Evolutionary conservation across 2,329 filamentous ascomycete species (phyloP).

Genomic region (Leptographium galeiforme): DNA sequence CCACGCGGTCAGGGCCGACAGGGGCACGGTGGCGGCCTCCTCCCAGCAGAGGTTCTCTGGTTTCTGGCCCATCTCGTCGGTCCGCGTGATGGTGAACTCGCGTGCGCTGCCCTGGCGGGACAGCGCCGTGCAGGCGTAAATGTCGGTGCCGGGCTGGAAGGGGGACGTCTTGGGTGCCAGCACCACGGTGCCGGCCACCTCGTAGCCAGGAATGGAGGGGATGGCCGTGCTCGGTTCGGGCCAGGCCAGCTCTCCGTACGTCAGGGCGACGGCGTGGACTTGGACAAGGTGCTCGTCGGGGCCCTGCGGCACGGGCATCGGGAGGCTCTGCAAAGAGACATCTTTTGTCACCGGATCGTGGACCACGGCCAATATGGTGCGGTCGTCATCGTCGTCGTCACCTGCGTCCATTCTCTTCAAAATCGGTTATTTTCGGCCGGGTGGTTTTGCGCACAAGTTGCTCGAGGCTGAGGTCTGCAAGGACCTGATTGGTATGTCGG

Average conservation of each 20-base stretch:
- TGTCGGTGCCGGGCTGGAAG: conserved; percentile 15
- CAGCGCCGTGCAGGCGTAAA: conserved; percentile 17
- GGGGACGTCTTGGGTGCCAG: conserved; percentile 13
- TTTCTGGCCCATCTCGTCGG: conserved; percentile 11
- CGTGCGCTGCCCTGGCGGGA: conserved; percentile 12
- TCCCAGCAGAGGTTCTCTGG: conserved; percentile 13
- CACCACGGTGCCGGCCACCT: conserved; percentile 17
- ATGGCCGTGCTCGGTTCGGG: conserved; percentile 1
- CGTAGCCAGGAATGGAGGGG: conserved; percentile 15
- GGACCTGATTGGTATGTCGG: too few species aligned
- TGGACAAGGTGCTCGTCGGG: conserved; percentile 16
- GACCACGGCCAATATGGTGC: conserved; percentile 4
- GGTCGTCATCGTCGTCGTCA: conserved; percentile 1
- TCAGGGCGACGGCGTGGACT: conserved; percentile 18
- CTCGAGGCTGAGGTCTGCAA: background rate
- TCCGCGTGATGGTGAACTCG: conserved; percentile 9
- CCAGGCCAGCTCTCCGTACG: conserved; percentile 18
- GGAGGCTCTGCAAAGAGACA: conserved; percentile 5
- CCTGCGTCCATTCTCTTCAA: background rate
- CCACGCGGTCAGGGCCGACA: conserved; percentile 13
- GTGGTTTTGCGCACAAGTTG: background rate
- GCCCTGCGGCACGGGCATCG: conserved; percentile 5
- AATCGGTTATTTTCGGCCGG: background rate
- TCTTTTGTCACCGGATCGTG: conserved; percentile 3
- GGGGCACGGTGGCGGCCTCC: conserved; percentile 13